Base-by-base conservation (phyloP, 2,329 filamentous ascomycete species). In the Neoscytalidium dimidiatum region DNA sequence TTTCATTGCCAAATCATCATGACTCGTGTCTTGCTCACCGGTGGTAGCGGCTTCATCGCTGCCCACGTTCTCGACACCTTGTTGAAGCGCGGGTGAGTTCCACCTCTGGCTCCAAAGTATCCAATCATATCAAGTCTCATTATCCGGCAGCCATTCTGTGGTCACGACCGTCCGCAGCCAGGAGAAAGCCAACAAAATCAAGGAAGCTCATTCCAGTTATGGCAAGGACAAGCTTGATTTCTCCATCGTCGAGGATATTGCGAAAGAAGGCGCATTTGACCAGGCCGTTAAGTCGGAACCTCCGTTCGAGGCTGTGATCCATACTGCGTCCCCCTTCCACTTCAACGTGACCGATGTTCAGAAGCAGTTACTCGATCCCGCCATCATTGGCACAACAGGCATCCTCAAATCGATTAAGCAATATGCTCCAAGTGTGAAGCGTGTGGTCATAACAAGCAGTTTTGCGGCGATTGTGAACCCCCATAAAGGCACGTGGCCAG, bases 261-360 rank as follows among this genome's bases (percentile, higher is more conserved):
- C 89, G 0, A 73, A 87, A 67, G 83, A 87, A 23, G 85, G 85
- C 19, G 91, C 90, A 26, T 96, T 95, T 68, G 82, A 84, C 67
- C 71, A 82, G 74, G 86, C 85, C 17, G 83, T 88, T 53, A 80
- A 86, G 68, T 87, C 85, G 17, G 81, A 85, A 63, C 86, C 86
- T 17, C 85, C 87, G 0, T 91, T 94, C 67, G 88, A 92, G 70
- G 88, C 85, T 51, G 90, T 94, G 56, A 68, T 79, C 19, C 78
- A 79, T 64, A 79, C 77, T 17, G 77, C 77, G 1, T 76, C 73
- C 35, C 91, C 92, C 0, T 94, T 91, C 79, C 88, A 91, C 70
- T 85, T 88, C 73, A 90, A 89, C 35, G 87, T 95, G 64, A 88
- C 92, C 38, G 85, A 89, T 68, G 88, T 91, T 19, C 83, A 94